phyloP scores from a whole-genome alignment of 2,329 filamentous ascomycete species.

The Raffaelea albimanens region DNA sequence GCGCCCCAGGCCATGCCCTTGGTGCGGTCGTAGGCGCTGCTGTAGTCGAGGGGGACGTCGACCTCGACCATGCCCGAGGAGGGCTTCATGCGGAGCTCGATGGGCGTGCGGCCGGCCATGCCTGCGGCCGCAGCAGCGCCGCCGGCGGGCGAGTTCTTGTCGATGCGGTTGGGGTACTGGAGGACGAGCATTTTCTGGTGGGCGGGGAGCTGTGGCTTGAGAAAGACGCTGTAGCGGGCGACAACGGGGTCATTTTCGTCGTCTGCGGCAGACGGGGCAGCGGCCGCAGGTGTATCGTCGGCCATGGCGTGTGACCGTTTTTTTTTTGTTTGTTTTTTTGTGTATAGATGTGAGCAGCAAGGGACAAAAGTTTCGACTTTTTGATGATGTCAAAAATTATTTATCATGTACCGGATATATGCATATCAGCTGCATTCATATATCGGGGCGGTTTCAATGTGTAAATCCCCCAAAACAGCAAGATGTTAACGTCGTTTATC shows the following conservation, averaged over 20 bases:
- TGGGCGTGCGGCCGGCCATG: conserved; percentile 36
- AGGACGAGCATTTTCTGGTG: conserved; percentile 67
- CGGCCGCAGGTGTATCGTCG: too few relatives aligned
- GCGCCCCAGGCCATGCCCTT: conserved; percentile 80
- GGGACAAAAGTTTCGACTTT: too few relatives aligned
- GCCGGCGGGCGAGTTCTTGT: conserved; percentile 36
- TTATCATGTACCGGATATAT: too few relatives aligned
- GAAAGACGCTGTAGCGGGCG: conserved; percentile 72
- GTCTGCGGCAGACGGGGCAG: background rate
- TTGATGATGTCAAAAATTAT: too few relatives aligned
- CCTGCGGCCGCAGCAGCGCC: conserved; percentile 8
- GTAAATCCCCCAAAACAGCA: too few relatives aligned
- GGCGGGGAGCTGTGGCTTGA: conserved; percentile 61
- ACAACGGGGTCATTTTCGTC: conserved; percentile 58
- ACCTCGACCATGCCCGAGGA: conserved; percentile 78
- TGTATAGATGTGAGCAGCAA: too few relatives aligned
- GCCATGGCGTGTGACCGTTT: too few relatives aligned
- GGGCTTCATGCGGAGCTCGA: conserved; percentile 73
- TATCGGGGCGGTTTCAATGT: too few relatives aligned
- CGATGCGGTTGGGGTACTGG: conserved; percentile 75
- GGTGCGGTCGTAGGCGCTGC: conserved; percentile 67
- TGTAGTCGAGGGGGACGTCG: conserved; percentile 73
- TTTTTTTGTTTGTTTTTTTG: too few relatives aligned
- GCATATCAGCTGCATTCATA: too few relatives aligned
- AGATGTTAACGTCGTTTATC: too few relatives aligned